These are phyloP conservation scores for Sindora glabra DNA, from an alignment of 306 rosid species.

Conservation along the genomic window DNA sequence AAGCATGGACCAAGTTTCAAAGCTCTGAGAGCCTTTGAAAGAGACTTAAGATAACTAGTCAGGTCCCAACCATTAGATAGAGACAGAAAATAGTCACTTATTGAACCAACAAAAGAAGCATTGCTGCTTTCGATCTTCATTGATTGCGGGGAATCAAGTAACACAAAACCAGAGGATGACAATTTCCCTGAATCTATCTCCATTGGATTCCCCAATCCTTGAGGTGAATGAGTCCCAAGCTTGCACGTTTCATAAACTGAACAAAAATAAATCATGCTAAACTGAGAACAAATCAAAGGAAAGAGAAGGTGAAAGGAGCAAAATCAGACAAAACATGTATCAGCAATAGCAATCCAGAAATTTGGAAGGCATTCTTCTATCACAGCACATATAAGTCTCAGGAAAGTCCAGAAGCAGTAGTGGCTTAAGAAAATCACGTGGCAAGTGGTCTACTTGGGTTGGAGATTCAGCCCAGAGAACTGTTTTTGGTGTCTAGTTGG, in stretches of 20 bases:
- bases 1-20: constrained; percentile 71
- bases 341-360: neutral
- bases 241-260: constrained; percentile 97
- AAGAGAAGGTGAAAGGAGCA: neutral
- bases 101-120: constrained; percentile 91
- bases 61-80: constrained; percentile 97
- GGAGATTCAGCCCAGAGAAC: too few relatives aligned
- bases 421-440: constrained; percentile 3
- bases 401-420: constrained; percentile 5
- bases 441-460: too few relatives aligned
- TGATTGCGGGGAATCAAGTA: constrained; percentile 96
- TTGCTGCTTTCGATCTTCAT: constrained; percentile 92
- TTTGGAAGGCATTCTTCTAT: neutral
- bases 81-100: constrained; percentile 90
- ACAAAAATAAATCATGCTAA: constrained; percentile 4
- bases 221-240: constrained; percentile 91
- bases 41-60: constrained; percentile 91
- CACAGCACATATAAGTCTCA: constrained; percentile 2
- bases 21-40: constrained; percentile 84
- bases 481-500: too few relatives aligned
- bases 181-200: constrained; percentile 75
- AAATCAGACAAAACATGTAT: constrained; percentile 11
- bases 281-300: neutral
- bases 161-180: constrained; percentile 75
- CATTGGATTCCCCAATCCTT: constrained; percentile 79